Base-by-base conservation (phyloP, 768 basidiomycete species). In the Tubosaeta sp. region DNA sequence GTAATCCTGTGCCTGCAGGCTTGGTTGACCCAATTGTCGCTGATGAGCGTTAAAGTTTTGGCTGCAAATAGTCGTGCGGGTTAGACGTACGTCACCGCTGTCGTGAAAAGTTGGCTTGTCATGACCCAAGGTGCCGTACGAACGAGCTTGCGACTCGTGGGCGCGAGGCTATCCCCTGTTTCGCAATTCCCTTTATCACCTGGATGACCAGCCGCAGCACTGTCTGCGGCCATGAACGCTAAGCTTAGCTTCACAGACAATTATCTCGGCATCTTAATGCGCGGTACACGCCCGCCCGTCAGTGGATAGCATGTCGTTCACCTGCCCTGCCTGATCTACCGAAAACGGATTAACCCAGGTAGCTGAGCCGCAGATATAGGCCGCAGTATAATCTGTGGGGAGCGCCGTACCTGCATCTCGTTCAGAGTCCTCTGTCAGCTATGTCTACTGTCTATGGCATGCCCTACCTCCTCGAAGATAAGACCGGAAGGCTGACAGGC, bases 381-480 rank as follows among this genome's bases (percentile, higher is more conserved):
- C 46, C 45, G 44, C 50, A n/a, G 16, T 32, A 5, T 7, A 13
- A 25, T 53, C 27, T 21, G 35, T 44, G 49, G 42, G 36, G 18
- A 45, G 42, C 27, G 27, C 22, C 18, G 25, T 36, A 46, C 7
- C 39, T 45, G 38, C 49, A 11, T 40, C 53, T 40, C 50, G 3
- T 36, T 47, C 40, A 49, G 10, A 35, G 27, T 18, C 40, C 38
- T 32, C 48, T 18, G 30, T 39, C 53, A 58, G 32, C 40, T 56
- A 66, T 62, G 63, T 53, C 61, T 35, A 73, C 76, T 13, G 72
- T 69, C 49, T 82, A 79, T 53, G 80, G 78, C 49, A 69, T 84
- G 59, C 80, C 83, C 34, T 79, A 71, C 65, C 77, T 86, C 58
- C 78, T 88, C 50, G 81, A 84, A 61, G 85, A 87, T 69, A 78